phyloP scores from a whole-genome alignment of 148 eudicot genomes.

The Cornus kousa region DNA sequence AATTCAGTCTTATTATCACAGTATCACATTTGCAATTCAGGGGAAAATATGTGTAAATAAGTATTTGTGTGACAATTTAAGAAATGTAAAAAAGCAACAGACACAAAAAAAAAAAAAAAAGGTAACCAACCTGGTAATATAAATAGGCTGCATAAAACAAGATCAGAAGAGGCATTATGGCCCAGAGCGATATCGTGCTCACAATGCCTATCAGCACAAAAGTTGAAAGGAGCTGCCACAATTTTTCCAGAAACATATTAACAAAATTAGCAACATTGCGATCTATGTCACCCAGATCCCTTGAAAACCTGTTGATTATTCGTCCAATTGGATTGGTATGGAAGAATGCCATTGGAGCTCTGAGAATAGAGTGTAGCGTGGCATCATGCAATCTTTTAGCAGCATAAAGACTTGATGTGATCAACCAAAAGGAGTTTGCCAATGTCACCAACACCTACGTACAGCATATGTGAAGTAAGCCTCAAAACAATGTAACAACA shows the following conservation, averaged over 20 bases:
- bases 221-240: constrained; percentile 56
- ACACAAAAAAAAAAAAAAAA: neutral
- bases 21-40: neutral
- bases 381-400: constrained; percentile 61
- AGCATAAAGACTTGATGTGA: constrained; percentile 58
- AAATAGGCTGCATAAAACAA: constrained; percentile 59
- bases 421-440: constrained; percentile 66
- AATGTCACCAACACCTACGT: constrained; percentile 60
- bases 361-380: constrained; percentile 52
- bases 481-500: neutral
- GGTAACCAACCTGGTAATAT: constrained; percentile 51
- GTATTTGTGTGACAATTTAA: neutral
- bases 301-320: constrained; percentile 61
- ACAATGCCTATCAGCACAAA: constrained; percentile 55
- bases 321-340: constrained; percentile 72
- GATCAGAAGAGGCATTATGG: constrained; percentile 65
- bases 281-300: constrained; percentile 60
- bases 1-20: neutral
- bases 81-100: neutral
- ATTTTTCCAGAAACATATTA: constrained; percentile 41
- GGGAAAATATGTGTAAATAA: neutral
- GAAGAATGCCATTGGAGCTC: constrained; percentile 73
- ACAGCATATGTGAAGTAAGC: constrained; percentile 1
- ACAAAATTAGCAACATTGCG: constrained; percentile 48
- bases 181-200: constrained; percentile 63